These are phyloP conservation scores for Digitaria exilis DNA, from an alignment of 202 grass and related monocot genomes.

Conservation along the genomic window DNA sequence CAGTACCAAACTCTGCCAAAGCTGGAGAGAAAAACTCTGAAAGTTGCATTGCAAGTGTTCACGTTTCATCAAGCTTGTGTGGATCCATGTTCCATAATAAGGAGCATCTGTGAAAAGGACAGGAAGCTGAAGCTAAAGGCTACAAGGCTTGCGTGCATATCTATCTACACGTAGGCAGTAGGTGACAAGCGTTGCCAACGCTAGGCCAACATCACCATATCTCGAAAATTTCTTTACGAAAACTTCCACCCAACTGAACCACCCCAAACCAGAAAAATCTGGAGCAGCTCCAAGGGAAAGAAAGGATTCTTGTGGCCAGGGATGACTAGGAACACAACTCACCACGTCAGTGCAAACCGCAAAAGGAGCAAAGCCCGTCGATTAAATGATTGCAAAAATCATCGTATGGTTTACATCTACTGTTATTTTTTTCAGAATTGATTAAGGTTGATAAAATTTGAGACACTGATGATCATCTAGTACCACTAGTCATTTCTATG, in stretches of 20 bases:
- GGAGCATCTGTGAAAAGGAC: slow-evolving; percentile 29
- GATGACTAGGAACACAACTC: not conserved
- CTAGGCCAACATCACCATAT: slow-evolving; percentile 26
- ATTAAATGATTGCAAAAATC: not conserved
- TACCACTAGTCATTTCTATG: not conserved
- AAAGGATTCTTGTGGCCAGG: slow-evolving; percentile 9
- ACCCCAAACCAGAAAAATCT: slow-evolving; percentile 31
- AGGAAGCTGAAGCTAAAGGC: slow-evolving; percentile 12
- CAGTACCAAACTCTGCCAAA: not conserved
- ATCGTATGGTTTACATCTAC: not conserved
- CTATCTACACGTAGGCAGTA: slow-evolving; percentile 55
- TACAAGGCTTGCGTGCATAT: slow-evolving; percentile 35
- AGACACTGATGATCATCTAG: not conserved
- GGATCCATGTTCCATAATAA: not conserved
- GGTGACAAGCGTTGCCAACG: slow-evolving; percentile 40
- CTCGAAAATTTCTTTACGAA: slow-evolving; percentile 41
- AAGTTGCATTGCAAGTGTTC: not conserved
- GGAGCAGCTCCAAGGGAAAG: not conserved
- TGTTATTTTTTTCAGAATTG: not conserved
- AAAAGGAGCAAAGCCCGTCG: not conserved
- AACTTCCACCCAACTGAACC: slow-evolving; percentile 24
- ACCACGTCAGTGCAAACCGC: not conserved
- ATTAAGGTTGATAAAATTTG: no score
- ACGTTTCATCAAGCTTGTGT: not conserved
- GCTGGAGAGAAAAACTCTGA: not conserved